phyloP scores from a whole-genome alignment of 73 alveolate genomes.

The Urostyla sp. region DNA sequence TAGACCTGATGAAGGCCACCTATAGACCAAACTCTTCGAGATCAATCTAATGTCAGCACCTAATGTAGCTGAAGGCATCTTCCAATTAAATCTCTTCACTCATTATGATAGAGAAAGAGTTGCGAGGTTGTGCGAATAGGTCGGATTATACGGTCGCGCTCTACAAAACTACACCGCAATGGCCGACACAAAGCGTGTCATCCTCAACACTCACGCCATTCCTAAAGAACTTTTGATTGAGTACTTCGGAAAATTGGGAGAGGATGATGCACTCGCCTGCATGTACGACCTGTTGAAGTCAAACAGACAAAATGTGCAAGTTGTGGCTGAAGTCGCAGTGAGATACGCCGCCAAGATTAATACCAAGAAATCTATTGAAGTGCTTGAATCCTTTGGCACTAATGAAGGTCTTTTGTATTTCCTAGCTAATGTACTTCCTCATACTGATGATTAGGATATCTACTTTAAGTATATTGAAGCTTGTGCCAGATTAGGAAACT shows the following conservation, averaged over 20 bases:
- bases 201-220: slow-evolving; percentile 95
- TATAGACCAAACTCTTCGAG: slow-evolving; percentile 96
- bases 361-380: slow-evolving; percentile 86
- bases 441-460: slow-evolving; percentile 97
- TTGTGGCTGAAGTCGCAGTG: slow-evolving; percentile 96
- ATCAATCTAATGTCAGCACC: slow-evolving; percentile 94
- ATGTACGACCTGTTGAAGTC: slow-evolving; percentile 91
- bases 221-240: slow-evolving; percentile 89
- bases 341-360: slow-evolving; percentile 92
- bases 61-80: slow-evolving; percentile 96
- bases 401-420: slow-evolving; percentile 95
- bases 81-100: slow-evolving; percentile 91
- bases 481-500: slow-evolving; percentile 97
- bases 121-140: slow-evolving; percentile 96
- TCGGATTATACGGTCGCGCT: slow-evolving; percentile 95
- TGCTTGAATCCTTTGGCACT: slow-evolving; percentile 93
- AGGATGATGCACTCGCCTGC: slow-evolving; percentile 91
- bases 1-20: slow-evolving; percentile 98
- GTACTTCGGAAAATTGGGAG: slow-evolving; percentile 88
- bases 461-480: slow-evolving; percentile 99
- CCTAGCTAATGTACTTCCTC: slow-evolving; percentile 91
- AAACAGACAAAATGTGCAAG: slow-evolving; percentile 93
- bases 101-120: slow-evolving; percentile 96
- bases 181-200: slow-evolving; percentile 94
- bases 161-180: slow-evolving; percentile 94